Base-by-base conservation (phyloP, 164 flowering plant genomes). In the Aristolochia contorta region DNA sequence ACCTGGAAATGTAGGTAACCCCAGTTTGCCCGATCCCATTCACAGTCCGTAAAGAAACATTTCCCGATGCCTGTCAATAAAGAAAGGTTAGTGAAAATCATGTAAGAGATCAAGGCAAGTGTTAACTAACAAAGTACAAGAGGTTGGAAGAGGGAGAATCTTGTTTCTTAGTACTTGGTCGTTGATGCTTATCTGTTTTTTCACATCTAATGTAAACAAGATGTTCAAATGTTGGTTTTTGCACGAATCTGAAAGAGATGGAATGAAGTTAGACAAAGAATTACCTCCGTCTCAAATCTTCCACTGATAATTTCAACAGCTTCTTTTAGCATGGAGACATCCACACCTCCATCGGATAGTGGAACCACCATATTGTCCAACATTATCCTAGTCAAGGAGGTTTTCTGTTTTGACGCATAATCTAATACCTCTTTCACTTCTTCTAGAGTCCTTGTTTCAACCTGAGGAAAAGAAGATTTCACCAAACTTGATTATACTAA, bases 291-390 rank as follows among this genome's bases (percentile, higher is more conserved):
- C 64, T 93, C 99, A 77, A 83, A 93, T 69, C 73, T 86, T 56
- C 95, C 92, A 71, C 76, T 66, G 21, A 93, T 84, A 75, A 93
- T 59, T 18, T 75, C 76, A 45, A 90, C 97, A 65, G 97, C 99
- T 75, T 90, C 83, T 77, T 79, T 82, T 33, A 93, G 97, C 97
- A 90, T 90, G 25, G 92, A 79, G 12, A 84, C 83, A 65, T 90
- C 96, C 58, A 88, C 79, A 71, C 86, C 96, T 25, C 95, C 97
- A 74, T 85, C 71, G 21, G 84, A 76, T 45, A 74, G 74, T 6
- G 94, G 97, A 33, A 86, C 79, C 68, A 90, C 96, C 99, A 93
- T 93, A 73, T 93, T 93, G 69, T 93, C 97, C 73, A 93, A 65
- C 99, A 93, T 86, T 76, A 93, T 87, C 66, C 99, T 76, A 47